Evolutionary conservation across 75 land plant genomes (phyloP).

Genomic region (Azolla pinnata): DNA sequence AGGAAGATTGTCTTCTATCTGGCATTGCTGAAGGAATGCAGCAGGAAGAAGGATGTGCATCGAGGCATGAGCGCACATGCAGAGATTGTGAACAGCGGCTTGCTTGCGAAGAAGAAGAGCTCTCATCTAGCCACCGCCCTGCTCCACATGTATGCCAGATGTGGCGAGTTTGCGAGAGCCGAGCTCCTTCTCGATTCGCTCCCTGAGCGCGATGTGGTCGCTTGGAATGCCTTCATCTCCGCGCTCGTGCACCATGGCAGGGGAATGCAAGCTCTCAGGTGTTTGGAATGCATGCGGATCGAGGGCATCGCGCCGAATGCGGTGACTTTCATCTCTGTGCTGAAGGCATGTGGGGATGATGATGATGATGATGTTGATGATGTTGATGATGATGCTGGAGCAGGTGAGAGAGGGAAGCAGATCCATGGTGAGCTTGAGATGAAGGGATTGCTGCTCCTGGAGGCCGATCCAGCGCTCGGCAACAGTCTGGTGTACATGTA

Average conservation of each 20-base stretch:
- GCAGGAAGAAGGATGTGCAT: too few relatives aligned
- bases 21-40: too few relatives aligned
- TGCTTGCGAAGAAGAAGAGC: too few relatives aligned
- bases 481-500: constrained; percentile 10
- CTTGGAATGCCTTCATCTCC: constrained; percentile 21
- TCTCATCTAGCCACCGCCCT: too few relatives aligned
- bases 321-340: constrained; percentile 13
- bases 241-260: constrained; percentile 10
- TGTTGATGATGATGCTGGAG: background rate
- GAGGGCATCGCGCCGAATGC: constrained; percentile 14
- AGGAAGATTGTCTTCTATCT: too few relatives aligned
- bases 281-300: constrained; percentile 7
- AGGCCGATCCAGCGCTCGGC: background rate
- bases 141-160: too few relatives aligned
- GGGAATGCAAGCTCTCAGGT: constrained; percentile 2
- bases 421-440: background rate
- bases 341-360: constrained; percentile 10
- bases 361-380: background rate
- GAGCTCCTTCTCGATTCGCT: too few relatives aligned
- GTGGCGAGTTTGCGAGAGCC: too few relatives aligned
- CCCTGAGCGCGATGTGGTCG: constrained; percentile 12
- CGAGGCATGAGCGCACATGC: too few relatives aligned
- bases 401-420: constrained; percentile 13
- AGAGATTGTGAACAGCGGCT: too few relatives aligned
- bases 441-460: constrained; percentile 6